Percentiles rank a stretch among this genome's conserved stretches.
Evolutionary conservation across 2,329 filamentous ascomycete genomes (phyloP).

Genomic region (Ophiosphaerella korrae): DNA sequence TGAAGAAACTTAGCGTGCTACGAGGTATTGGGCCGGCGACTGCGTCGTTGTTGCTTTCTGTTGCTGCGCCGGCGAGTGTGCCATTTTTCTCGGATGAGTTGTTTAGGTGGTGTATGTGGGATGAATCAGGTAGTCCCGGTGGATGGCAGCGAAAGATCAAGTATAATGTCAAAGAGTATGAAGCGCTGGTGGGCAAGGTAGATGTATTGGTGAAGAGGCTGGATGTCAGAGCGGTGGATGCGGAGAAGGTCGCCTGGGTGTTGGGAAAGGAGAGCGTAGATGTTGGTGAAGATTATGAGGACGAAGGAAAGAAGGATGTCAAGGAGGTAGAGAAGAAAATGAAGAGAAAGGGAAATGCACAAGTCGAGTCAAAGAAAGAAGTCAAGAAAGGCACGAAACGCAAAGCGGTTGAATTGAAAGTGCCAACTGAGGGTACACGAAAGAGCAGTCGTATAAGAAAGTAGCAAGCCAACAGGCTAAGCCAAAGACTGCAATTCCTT

Average conservation of each 20-base stretch:
- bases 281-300: constrained; percentile 11
- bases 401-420: constrained; percentile 21
- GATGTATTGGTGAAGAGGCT: constrained; percentile 31
- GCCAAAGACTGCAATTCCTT: no score
- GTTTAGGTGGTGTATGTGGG: constrained; percentile 71
- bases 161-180: constrained; percentile 74
- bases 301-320: background rate
- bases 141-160: constrained; percentile 62
- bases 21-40: constrained; percentile 80
- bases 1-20: constrained; percentile 64
- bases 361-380: constrained; percentile 13
- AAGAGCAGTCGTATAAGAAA: constrained; percentile 35
- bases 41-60: constrained; percentile 73
- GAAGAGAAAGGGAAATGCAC: background rate
- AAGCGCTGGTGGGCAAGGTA: constrained; percentile 54
- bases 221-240: constrained; percentile 59
- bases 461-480: constrained; percentile 1
- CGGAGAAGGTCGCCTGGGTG: constrained; percentile 75
- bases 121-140: constrained; percentile 51
- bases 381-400: constrained; percentile 29
- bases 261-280: constrained; percentile 56
- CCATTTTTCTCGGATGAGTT: constrained; percentile 84
- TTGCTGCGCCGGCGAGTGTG: constrained; percentile 62
- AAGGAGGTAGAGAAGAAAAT: background rate
- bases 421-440: constrained; percentile 22